phyloP scores from a whole-genome alignment of 2,329 filamentous ascomycete genomes.

The Alternaria rosae region DNA sequence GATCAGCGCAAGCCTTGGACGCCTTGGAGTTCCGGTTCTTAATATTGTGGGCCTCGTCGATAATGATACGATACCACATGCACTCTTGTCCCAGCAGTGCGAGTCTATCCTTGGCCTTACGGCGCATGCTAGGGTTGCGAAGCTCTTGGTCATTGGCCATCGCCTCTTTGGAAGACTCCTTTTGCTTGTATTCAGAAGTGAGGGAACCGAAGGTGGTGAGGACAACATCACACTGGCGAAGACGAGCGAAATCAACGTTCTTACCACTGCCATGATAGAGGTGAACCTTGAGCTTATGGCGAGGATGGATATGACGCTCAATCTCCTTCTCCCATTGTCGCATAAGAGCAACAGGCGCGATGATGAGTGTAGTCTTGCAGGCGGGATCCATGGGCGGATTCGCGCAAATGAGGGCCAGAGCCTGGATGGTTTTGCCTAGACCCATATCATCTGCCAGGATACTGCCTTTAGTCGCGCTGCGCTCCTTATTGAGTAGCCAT shows the following conservation, averaged over 20 bases:
- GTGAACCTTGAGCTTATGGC: conserved; percentile 68
- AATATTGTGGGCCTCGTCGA: conserved; percentile 83
- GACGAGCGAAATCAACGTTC: conserved; percentile 62
- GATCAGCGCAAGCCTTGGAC: conserved; percentile 65
- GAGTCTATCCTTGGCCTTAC: conserved; percentile 32
- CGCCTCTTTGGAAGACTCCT: conserved; percentile 59
- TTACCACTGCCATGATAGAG: conserved; percentile 71
- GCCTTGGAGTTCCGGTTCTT: conserved; percentile 74
- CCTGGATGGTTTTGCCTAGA: conserved; percentile 78
- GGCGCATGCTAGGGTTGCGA: conserved; percentile 31
- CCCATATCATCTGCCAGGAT: conserved; percentile 74
- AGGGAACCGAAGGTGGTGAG: conserved; percentile 81
- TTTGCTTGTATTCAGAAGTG: conserved; percentile 70
- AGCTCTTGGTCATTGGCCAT: conserved; percentile 54
- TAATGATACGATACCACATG: conserved; percentile 69
- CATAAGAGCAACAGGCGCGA: conserved; percentile 80
- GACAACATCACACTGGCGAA: conserved; percentile 75
- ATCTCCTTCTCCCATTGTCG: conserved; percentile 88
- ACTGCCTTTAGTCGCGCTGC: conserved; percentile 74
- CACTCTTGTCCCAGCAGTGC: conserved; percentile 65
- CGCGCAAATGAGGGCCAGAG: conserved; percentile 76
- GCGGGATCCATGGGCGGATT: conserved; percentile 66
- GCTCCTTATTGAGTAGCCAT: conserved; percentile 79
- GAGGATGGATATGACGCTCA: conserved; percentile 68
- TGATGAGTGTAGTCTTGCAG: conserved; percentile 78